Evolutionary conservation across 495 filamentous ascomycete genomes (phyloP).

Genomic region (Chaetomium tenue): DNA sequence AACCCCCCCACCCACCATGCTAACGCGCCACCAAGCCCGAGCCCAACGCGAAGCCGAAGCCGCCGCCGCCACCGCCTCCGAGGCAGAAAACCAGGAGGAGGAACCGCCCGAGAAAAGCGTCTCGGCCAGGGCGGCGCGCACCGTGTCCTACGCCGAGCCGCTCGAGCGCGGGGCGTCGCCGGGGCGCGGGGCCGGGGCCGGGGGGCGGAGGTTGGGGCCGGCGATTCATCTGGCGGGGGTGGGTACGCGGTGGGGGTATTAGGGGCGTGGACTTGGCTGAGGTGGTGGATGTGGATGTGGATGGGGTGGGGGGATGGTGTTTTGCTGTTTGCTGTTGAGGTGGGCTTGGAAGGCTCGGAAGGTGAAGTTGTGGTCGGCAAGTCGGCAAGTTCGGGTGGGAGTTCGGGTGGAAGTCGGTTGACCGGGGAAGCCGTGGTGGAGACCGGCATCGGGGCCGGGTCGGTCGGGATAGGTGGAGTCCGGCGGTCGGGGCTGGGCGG

Average conservation of each 20-base stretch:
- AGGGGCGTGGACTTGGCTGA: background rate
- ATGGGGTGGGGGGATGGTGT: background rate
- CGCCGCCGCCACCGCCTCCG: no score
- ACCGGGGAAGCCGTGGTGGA: background rate
- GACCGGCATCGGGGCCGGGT: background rate
- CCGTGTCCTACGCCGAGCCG: slow-evolving; percentile 11
- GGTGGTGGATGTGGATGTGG: background rate
- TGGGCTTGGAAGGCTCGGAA: no score
- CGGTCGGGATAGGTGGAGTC: background rate
- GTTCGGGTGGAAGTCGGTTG: background rate
- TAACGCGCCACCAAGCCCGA: background rate
- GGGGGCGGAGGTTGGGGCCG: background rate
- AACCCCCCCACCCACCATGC: background rate
- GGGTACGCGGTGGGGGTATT: background rate
- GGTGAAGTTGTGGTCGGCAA: no score
- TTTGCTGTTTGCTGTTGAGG: no score
- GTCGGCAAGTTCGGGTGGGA: no score
- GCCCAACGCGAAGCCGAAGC: background rate
- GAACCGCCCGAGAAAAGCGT: background rate
- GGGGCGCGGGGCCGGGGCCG: background rate
- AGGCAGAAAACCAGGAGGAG: background rate
- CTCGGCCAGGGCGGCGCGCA: background rate
- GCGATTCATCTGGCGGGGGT: background rate
- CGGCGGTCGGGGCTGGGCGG: background rate
- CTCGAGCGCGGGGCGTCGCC: slow-evolving; percentile 1